phyloP scores from a whole-genome alignment of 139 green algal species.

The Tetraselmis chui region DNA sequence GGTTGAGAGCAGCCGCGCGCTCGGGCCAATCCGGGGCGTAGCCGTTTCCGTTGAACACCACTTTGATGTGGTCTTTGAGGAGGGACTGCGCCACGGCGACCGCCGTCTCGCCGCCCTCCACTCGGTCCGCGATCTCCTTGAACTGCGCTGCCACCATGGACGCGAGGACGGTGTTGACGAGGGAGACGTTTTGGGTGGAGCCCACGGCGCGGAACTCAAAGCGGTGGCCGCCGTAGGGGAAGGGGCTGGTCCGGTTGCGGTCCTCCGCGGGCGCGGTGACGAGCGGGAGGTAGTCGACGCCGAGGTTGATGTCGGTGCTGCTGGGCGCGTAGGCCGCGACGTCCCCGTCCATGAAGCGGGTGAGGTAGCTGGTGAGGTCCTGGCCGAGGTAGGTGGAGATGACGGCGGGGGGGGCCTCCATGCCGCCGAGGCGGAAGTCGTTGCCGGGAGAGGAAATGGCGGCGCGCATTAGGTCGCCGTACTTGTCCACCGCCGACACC shows the following conservation, averaged over 20 bases:
- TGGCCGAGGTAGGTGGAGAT: constrained; percentile 25
- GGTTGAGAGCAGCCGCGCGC: constrained; percentile 9
- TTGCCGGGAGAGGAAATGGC: constrained; percentile 23
- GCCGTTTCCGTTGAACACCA: constrained; percentile 29
- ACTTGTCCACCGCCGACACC: constrained; percentile 21
- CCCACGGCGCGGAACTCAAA: constrained; percentile 29
- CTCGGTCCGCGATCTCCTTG: constrained; percentile 15
- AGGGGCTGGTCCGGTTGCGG: constrained; percentile 26
- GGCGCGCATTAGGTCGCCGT: constrained; percentile 25
- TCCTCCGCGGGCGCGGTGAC: constrained; percentile 20
- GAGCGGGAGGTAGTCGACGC: constrained; percentile 1
- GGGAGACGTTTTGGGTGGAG: constrained; percentile 26
- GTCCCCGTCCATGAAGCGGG: neutral
- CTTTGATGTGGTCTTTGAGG: constrained; percentile 16
- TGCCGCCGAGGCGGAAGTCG: constrained; percentile 26
- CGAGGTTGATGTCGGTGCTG: constrained; percentile 13
- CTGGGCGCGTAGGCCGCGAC: constrained; percentile 11
- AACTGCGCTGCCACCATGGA: constrained; percentile 15
- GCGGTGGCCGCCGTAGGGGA: constrained; percentile 24
- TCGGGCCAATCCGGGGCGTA: constrained; percentile 26
- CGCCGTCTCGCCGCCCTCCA: constrained; percentile 25
- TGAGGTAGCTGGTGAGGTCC: constrained; percentile 17
- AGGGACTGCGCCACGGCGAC: constrained; percentile 16
- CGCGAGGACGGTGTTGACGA: constrained; percentile 25
- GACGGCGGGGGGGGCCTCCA: constrained; percentile 27